These are phyloP conservation scores for Scedosporium boydii DNA, from an alignment of 2,329 filamentous ascomycete species.

Conservation along the genomic window DNA sequence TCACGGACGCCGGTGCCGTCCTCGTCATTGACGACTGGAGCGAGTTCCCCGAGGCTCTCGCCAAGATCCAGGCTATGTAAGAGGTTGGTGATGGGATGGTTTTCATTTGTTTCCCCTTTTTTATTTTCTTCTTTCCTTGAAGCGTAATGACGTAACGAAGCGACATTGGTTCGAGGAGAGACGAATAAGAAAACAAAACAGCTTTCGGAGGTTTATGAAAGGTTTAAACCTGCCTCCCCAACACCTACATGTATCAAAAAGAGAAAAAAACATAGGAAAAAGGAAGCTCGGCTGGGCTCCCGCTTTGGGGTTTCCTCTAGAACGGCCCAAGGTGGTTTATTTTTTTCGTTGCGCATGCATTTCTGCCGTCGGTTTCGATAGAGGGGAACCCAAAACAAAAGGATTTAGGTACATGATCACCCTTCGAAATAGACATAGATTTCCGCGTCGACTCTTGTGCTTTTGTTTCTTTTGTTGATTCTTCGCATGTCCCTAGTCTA, in stretches of 20 bases:
- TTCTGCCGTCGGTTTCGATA: background rate
- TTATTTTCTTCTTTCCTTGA: background rate
- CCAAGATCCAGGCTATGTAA: constrained; percentile 33
- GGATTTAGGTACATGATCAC: background rate
- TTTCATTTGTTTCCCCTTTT: background rate
- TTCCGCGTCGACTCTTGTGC: background rate
- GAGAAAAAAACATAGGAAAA: constrained; percentile 1
- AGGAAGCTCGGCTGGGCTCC: background rate
- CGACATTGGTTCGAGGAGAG: background rate
- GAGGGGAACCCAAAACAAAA: background rate
- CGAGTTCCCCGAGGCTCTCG: constrained; percentile 40
- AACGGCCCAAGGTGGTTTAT: constrained; percentile 7
- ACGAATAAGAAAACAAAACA: background rate
- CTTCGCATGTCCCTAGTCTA: background rate
- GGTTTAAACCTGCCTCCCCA: background rate
- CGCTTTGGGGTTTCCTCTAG: too few relatives aligned
- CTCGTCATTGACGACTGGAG: constrained; percentile 53
- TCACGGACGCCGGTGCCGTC: constrained; percentile 52
- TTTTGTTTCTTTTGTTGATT: background rate
- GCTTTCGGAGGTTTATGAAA: background rate
- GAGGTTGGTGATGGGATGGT: constrained; percentile 1
- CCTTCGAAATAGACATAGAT: background rate
- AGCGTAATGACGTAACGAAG: constrained; percentile 1
- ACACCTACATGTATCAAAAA: background rate
- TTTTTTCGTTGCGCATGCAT: constrained; percentile 5